Conservation (phyloP, 306 rosid species). For the Sesbania bispinosa region DNA sequence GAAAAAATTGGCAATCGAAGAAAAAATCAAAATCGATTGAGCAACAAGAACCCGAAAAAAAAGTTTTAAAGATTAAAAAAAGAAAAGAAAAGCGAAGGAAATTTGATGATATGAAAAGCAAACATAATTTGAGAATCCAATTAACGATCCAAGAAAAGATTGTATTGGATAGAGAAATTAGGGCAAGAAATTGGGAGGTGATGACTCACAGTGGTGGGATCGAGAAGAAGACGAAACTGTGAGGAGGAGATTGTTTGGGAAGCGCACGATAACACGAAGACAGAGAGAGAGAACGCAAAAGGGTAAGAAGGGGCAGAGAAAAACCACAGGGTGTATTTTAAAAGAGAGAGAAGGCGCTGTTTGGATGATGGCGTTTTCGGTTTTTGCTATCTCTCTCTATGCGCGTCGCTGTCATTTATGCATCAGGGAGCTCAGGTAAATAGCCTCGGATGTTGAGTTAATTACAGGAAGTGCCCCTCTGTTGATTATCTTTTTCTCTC, state of each 20-base stretch:
- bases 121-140: slow-evolving; percentile 1
- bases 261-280: slow-evolving; percentile 42
- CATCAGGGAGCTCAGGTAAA: neutral
- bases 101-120: neutral
- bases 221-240: slow-evolving; percentile 43
- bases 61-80: neutral
- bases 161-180: slow-evolving; percentile 25
- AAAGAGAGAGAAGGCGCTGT: slow-evolving; percentile 49
- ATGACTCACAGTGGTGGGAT: slow-evolving; percentile 47
- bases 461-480: slow-evolving; percentile 26
- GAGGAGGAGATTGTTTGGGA: slow-evolving; percentile 43
- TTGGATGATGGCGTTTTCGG: slow-evolving; percentile 67
- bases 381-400: slow-evolving; percentile 30
- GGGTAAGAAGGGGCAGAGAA: slow-evolving; percentile 41
- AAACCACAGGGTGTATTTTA: slow-evolving; percentile 56
- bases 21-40: slow-evolving; percentile 16
- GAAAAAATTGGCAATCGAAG: slow-evolving; percentile 23
- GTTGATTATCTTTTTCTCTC: neutral
- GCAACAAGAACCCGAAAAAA: slow-evolving; percentile 12
- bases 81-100: neutral
- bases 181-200: slow-evolving; percentile 42
- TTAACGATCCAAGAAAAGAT: slow-evolving; percentile 61
- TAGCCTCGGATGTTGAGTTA: slow-evolving; percentile 37
- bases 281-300: slow-evolving; percentile 15
- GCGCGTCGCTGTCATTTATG: slow-evolving; percentile 63